Evolutionary conservation across 2,329 filamentous ascomycete species (phyloP).

Genomic region (Nemania sp.): DNA sequence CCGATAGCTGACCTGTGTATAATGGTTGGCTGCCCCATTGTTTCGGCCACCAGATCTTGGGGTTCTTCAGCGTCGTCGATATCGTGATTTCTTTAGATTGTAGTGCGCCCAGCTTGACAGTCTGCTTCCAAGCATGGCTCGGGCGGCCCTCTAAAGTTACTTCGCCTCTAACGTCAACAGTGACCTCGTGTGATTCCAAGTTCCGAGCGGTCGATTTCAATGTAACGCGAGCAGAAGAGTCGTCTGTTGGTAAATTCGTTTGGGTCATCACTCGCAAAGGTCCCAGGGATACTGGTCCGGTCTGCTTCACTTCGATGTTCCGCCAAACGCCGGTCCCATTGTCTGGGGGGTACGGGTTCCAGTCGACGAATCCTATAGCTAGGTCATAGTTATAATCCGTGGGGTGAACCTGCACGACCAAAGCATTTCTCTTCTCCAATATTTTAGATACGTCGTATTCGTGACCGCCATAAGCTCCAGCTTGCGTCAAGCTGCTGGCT

Average conservation of each 20-base stretch:
- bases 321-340: constrained; percentile 69
- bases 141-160: constrained; percentile 41
- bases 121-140: constrained; percentile 37
- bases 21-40: constrained; percentile 62
- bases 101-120: constrained; percentile 45
- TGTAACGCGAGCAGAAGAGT: constrained; percentile 43
- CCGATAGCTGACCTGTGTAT: constrained; percentile 46
- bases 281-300: constrained; percentile 53
- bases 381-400: constrained; percentile 64
- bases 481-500: constrained; percentile 53
- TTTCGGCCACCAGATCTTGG: constrained; percentile 65
- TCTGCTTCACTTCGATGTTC: constrained; percentile 59
- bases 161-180: constrained; percentile 42
- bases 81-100: constrained; percentile 47
- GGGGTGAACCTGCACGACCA: constrained; percentile 59
- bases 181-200: constrained; percentile 46
- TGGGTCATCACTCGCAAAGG: constrained; percentile 52
- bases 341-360: constrained; percentile 65
- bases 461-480: constrained; percentile 61
- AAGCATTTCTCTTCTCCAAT: constrained; percentile 49
- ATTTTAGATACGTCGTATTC: constrained; percentile 58
- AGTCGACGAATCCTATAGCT: constrained; percentile 63
- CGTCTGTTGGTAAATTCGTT: constrained; percentile 40
- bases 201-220: constrained; percentile 48
- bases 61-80: constrained; percentile 45